Evolutionary conservation across 441 rosid genomes (phyloP).

Genomic region (Croton laevigatus): DNA sequence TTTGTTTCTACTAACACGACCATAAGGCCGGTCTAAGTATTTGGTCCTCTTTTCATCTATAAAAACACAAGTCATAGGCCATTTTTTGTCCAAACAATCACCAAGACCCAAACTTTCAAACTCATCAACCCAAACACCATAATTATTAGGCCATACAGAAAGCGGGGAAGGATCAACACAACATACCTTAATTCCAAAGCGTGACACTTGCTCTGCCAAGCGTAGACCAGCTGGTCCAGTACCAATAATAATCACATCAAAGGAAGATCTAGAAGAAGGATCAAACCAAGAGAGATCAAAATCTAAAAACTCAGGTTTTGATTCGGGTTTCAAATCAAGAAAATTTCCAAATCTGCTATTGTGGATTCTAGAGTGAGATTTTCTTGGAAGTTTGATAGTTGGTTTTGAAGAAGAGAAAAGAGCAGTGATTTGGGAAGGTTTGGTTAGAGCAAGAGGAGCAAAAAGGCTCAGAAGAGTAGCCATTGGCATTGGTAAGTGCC

Average conservation of each 20-base stretch:
- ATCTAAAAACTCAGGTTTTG: constrained; percentile 32
- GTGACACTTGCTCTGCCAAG: constrained; percentile 56
- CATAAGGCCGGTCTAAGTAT: constrained; percentile 56
- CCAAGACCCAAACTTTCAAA: constrained; percentile 48
- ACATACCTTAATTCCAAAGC: constrained; percentile 55
- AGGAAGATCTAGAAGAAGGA: constrained; percentile 32
- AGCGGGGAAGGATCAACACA: constrained; percentile 71
- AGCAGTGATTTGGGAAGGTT: constrained; percentile 10
- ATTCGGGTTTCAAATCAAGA: constrained; percentile 45
- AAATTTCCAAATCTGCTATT: constrained; percentile 39
- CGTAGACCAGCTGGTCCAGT: constrained; percentile 71
- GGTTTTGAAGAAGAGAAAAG: constrained; percentile 18
- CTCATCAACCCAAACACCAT: constrained; percentile 82
- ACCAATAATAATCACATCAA: constrained; percentile 57
- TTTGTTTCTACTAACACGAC: constrained; percentile 49
- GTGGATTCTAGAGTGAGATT: constrained; percentile 17
- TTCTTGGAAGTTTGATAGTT: constrained; percentile 14
- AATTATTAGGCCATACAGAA: constrained; percentile 58
- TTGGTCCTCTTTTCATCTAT: constrained; percentile 45
- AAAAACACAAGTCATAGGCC: constrained; percentile 53
- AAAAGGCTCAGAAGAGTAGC: constrained; percentile 29
- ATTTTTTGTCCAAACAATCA: constrained; percentile 54
- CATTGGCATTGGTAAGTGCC: constrained; percentile 19
- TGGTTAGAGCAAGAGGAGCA: constrained; percentile 25
- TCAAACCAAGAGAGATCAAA: constrained; percentile 40